Percentiles rank a stretch among this genome's conserved stretches.
Evolutionary conservation across 208 protist species (phyloP).

Genomic region (Trichomonas tenax): DNA sequence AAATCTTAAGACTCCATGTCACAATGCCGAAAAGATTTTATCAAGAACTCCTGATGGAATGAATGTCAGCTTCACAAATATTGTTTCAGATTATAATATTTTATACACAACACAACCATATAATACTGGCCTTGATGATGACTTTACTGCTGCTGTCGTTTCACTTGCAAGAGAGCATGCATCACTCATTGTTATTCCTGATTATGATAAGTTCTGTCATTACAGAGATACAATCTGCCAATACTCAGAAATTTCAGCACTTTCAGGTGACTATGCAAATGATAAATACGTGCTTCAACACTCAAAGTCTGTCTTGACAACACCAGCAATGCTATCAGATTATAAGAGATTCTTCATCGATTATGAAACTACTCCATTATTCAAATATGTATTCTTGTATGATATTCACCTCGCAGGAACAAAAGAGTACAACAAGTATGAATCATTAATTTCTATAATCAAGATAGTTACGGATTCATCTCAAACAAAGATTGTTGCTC

Average conservation of each 20-base stretch:
- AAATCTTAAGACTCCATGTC: neutral
- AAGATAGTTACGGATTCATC: neutral
- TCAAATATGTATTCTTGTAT: neutral
- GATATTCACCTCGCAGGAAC: neutral
- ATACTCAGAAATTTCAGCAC: neutral
- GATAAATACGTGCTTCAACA: neutral
- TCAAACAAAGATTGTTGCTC: neutral
- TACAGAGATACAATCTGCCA: too few relatives aligned
- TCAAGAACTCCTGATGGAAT: neutral
- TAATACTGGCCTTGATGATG: too few relatives aligned
- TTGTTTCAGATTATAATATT: neutral
- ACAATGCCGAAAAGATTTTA: neutral
- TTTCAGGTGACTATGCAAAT: neutral
- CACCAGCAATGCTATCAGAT: neutral
- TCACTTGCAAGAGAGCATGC: neutral
- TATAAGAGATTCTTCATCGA: neutral
- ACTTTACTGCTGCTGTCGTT: neutral
- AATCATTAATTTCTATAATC: neutral
- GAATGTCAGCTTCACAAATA: neutral
- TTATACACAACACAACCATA: neutral
- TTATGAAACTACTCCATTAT: neutral
- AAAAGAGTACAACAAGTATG: neutral
- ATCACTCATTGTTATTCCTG: neutral
- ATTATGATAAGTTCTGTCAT: neutral
- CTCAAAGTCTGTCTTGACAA: neutral